Percentiles rank a stretch among this genome's conserved stretches.
phyloP scores from a whole-genome alignment of 176 grass and related monocot genomes.

The Cenchrus americanus region DNA sequence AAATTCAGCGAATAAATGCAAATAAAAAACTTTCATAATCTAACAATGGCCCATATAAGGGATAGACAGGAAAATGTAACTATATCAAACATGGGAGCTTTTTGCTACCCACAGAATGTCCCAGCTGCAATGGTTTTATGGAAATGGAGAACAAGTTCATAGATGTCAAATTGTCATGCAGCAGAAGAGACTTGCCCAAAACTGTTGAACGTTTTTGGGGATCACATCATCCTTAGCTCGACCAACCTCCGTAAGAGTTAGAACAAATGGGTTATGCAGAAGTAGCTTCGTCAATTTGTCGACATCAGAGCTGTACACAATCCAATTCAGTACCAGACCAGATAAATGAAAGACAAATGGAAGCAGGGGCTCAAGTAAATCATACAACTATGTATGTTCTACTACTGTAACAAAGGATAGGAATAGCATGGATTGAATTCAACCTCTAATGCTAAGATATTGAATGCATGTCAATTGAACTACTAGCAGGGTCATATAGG shows the following conservation, averaged over 20 bases:
- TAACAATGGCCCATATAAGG: constrained; percentile 18
- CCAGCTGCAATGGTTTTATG: constrained; percentile 21
- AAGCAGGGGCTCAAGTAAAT: constrained; percentile 12
- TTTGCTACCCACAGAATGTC: neutral
- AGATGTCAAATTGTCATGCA: neutral
- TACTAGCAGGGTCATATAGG: constrained; percentile 13
- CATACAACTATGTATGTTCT: constrained; percentile 23
- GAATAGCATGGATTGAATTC: neutral
- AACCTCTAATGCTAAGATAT: neutral
- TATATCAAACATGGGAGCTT: neutral
- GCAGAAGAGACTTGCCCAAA: constrained; percentile 60
- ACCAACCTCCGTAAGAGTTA: constrained; percentile 88
- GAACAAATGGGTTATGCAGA: constrained; percentile 83
- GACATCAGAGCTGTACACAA: constrained; percentile 67
- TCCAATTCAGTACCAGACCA: constrained; percentile 26
- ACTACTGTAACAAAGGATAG: neutral
- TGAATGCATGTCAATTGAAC: neutral
- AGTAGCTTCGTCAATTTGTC: constrained; percentile 92
- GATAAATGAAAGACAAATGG: constrained; percentile 29
- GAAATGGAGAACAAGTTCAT: constrained; percentile 13
- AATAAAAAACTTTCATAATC: constrained; percentile 12
- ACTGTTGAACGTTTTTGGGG: constrained; percentile 86
- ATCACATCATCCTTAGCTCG: constrained; percentile 70
- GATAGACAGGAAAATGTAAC: constrained; percentile 22
- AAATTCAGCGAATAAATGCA: constrained; percentile 19